Conservation (phyloP, 2,329 filamentous ascomycete species). For the Fusarium sp. region DNA sequence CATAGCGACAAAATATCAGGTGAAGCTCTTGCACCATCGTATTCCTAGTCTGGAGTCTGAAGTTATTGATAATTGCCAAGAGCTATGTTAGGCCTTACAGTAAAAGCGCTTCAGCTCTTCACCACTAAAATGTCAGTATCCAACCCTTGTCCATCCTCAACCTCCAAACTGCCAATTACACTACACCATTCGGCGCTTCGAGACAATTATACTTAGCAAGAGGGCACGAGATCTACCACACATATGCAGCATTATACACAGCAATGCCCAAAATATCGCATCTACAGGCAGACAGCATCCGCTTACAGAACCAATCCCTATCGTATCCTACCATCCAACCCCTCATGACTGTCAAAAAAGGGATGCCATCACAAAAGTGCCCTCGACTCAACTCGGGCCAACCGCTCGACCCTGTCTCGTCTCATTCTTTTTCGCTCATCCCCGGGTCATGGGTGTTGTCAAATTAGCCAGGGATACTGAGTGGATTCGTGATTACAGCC, state of each 20-base stretch:
- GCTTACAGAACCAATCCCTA: conserved; percentile 31
- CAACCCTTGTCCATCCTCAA: conserved; percentile 2
- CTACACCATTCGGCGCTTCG: conserved; percentile 16
- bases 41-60: background rate
- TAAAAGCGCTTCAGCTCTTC: conserved; percentile 2
- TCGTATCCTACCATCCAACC: conserved; percentile 12
- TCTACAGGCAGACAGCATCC: conserved; percentile 12
- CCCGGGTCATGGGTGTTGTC: conserved; percentile 24
- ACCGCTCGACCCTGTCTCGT: conserved; percentile 19
- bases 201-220: conserved; percentile 22
- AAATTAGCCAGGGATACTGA: conserved; percentile 35
- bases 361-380: conserved; percentile 1
- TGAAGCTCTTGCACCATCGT: background rate
- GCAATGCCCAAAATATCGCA: conserved; percentile 1
- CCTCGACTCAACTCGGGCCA: conserved; percentile 17
- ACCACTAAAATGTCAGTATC: conserved; percentile 1
- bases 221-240: conserved; percentile 26
- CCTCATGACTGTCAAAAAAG: conserved; percentile 17
- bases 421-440: conserved; percentile 31
- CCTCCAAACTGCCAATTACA: conserved; percentile 11
- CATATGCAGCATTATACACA: conserved; percentile 2
- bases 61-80: conserved; percentile 10
- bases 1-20: background rate
- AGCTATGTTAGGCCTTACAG: background rate
- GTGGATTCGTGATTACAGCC: conserved; percentile 13